Evolutionary conservation across 148 eudicot genomes (phyloP).

Genomic region (Rhododendron simsii): DNA sequence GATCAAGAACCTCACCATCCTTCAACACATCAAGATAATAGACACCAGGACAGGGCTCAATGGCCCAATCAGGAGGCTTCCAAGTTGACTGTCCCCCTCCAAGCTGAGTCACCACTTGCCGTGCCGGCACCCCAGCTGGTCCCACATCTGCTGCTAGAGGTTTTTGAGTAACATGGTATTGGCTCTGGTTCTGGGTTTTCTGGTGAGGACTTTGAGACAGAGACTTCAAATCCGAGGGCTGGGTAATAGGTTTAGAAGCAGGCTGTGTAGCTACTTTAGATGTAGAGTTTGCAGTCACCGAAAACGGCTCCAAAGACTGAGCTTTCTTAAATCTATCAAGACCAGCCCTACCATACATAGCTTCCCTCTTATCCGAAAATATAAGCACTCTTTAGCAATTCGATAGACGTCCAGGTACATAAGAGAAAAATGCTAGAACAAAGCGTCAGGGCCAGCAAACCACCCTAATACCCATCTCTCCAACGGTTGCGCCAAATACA

Average conservation of each 20-base stretch:
- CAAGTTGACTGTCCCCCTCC: conserved; percentile 90
- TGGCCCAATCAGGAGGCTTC: conserved; percentile 99
- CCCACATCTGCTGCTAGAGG: conserved; percentile 30
- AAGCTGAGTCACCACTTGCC: conserved; percentile 50
- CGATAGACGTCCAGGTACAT: neutral
- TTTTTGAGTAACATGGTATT: conserved; percentile 21
- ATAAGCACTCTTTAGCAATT: conserved; percentile 8
- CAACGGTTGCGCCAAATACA: neutral
- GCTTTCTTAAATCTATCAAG: conserved; percentile 94
- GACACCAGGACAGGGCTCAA: conserved; percentile 87
- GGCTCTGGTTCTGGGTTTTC: conserved; percentile 25
- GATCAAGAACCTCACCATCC: conserved; percentile 72
- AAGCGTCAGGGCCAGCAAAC: neutral
- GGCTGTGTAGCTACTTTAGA: conserved; percentile 34
- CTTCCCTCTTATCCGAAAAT: neutral
- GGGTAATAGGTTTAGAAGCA: conserved; percentile 19
- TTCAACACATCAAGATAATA: conserved; percentile 85
- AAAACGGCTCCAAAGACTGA: conserved; percentile 75
- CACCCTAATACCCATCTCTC: neutral
- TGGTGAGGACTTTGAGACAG: conserved; percentile 17
- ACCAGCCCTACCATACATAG: conserved; percentile 87
- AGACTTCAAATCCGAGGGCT: conserved; percentile 14
- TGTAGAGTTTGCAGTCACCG: conserved; percentile 41
- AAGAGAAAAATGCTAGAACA: neutral
- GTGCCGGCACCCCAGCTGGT: conserved; percentile 28